Base-by-base conservation (phyloP, 2,329 filamentous ascomycete species). In the Trichoderma sp. region DNA sequence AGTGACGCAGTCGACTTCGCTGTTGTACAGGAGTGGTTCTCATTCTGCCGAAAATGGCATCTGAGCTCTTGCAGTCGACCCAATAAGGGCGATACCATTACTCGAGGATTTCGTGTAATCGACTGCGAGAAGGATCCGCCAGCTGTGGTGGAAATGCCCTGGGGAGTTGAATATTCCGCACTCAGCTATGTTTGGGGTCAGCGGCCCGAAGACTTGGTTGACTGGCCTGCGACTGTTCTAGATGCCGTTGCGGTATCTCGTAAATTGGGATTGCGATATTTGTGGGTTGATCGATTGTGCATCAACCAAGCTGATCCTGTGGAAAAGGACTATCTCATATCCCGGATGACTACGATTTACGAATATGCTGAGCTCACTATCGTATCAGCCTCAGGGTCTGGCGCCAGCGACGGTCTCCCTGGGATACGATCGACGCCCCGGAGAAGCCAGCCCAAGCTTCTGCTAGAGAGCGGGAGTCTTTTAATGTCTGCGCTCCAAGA, bases 231-330 rank as follows among this genome's bases (percentile, higher is more conserved):
- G 54, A 81, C 80, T 6, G 78, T 82, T 58, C 65, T 77, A 9
- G 81, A 82, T 68, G 80, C 80, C 65, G 80, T 83, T 68, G 80
- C 78, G 77, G 72, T 83, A 19, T 74, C 79, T n/a, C 78, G 76
- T 68, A 81, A 81, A 72, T 72, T 83, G 12, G 79, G 78, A 1
- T 75, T 82, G 19, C 77, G 78, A 1, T 78, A 81, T 66, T 73
- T 84, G 27, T 84, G 82, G 83, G 78, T 84, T 42, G 82, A 84
- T 70, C 75, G 78, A 34, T 72, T 82, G 53, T 83, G 81, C 58
- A 81, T 83, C 67, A 76, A 81, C 6, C 82, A 84, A 69, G 80
- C 82, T 65, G 79, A 83, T 64, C 73, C 76, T 13, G 72, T 72
- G 22, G 78, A 81, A 5, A 67, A 67, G 5, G 56, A 32, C 25